Evolutionary conservation across 768 basidiomycete species (phyloP).

Genomic region (Paxillus involutus): DNA sequence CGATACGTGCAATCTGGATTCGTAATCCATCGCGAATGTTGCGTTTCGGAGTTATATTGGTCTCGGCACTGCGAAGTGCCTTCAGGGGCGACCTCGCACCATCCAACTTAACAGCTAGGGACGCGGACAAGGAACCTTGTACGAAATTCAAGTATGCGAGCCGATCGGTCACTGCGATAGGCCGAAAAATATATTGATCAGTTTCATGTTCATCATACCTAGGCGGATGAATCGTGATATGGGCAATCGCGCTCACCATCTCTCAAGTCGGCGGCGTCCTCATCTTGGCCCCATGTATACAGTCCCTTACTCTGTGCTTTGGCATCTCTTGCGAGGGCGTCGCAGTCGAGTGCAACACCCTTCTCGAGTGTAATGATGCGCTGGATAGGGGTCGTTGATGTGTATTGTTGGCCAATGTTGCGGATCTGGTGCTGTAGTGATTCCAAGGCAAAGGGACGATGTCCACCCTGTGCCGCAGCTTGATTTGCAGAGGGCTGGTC

Average conservation of each 20-base stretch:
- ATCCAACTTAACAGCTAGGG: constrained; percentile 63
- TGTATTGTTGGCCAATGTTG: constrained; percentile 73
- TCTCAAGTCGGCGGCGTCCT: constrained; percentile 70
- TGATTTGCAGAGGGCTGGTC: constrained; percentile 44
- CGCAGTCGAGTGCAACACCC: constrained; percentile 74
- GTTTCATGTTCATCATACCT: not conserved
- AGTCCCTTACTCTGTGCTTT: constrained; percentile 82
- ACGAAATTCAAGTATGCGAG: constrained; percentile 82
- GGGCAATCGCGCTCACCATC: constrained; percentile 52
- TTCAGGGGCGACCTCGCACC: constrained; percentile 67
- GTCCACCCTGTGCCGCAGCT: constrained; percentile 36
- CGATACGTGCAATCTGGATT: constrained; percentile 60
- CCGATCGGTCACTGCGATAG: constrained; percentile 69
- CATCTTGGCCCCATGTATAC: constrained; percentile 79
- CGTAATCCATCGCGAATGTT: constrained; percentile 57
- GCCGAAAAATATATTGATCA: constrained; percentile 2
- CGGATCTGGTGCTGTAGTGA: constrained; percentile 73
- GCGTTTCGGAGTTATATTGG: constrained; percentile 56
- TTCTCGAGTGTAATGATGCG: constrained; percentile 79
- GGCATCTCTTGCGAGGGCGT: constrained; percentile 61
- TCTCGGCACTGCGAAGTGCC: constrained; percentile 70
- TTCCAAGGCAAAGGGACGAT: constrained; percentile 58
- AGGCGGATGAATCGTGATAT: constrained; percentile 1
- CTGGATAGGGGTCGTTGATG: constrained; percentile 65
- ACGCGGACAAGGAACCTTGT: constrained; percentile 61